A percentile compares a stretch with the other conserved stretches of the same genome.
Evolutionary conservation across 768 basidiomycete species (phyloP).

Genomic region (Sutorius australiensis): DNA sequence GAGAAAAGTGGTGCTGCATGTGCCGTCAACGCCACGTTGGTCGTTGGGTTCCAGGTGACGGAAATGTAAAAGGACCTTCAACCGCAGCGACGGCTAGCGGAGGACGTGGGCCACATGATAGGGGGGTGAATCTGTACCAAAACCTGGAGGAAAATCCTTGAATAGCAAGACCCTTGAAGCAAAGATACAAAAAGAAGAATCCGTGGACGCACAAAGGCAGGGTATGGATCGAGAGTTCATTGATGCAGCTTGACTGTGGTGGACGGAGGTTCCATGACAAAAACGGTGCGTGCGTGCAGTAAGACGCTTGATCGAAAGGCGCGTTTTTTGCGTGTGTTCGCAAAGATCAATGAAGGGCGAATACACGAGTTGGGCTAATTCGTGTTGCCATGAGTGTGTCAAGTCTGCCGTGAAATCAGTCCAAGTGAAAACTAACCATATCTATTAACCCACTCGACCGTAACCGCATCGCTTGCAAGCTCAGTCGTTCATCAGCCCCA

Average conservation of each 20-base stretch:
- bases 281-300: conserved; percentile 11
- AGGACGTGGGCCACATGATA: neutral
- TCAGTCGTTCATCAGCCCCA: neutral
- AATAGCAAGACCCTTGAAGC: conserved; percentile 1
- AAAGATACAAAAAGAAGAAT: no score
- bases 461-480: neutral
- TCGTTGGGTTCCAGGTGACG: conserved; percentile 9
- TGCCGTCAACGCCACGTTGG: conserved; percentile 2
- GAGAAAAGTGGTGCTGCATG: neutral
- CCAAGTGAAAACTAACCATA: neutral
- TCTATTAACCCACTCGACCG: neutral
- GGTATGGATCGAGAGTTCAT: conserved; percentile 1
- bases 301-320: neutral
- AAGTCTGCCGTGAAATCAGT: neutral
- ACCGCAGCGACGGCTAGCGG: conserved; percentile 5
- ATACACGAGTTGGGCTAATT: neutral
- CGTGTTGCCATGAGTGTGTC: neutral
- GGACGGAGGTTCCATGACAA: conserved; percentile 1
- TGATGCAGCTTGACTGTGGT: neutral
- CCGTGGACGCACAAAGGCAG: conserved; percentile 1
- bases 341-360: conserved; percentile 12
- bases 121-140: conserved; percentile 9
- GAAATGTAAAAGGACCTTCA: conserved; percentile 19
- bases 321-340: conserved; percentile 20
- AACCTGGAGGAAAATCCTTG: neutral